Conservation (phyloP, 2,329 filamentous ascomycete genomes). For the Curvularia hawaiiensis region DNA sequence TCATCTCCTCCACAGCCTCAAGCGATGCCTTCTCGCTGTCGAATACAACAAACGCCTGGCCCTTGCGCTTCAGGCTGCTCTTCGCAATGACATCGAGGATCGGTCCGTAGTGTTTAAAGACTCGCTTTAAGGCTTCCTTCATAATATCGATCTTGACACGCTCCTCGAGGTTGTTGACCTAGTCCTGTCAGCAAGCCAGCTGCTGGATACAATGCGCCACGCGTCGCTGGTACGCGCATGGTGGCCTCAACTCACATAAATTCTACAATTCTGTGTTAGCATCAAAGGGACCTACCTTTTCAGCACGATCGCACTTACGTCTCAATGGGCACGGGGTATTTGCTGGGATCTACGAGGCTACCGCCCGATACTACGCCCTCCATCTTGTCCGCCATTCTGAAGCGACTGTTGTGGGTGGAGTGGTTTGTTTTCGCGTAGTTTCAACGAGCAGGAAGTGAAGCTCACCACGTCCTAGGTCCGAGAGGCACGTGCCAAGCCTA, state of each 20-base stretch:
- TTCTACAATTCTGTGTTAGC: slow-evolving; percentile 38
- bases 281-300: slow-evolving; percentile 23
- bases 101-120: slow-evolving; percentile 89
- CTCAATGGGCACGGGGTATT: slow-evolving; percentile 44
- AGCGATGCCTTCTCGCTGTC: slow-evolving; percentile 79
- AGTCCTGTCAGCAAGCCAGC: slow-evolving; percentile 26
- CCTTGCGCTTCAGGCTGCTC: slow-evolving; percentile 88
- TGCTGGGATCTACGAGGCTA: slow-evolving; percentile 33
- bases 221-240: slow-evolving; percentile 18
- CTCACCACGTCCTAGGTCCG: slow-evolving; percentile 19
- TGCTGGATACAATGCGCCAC: slow-evolving; percentile 29
- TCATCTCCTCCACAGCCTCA: slow-evolving; percentile 83
- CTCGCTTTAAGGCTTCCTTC: slow-evolving; percentile 71
- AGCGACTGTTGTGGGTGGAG: slow-evolving; percentile 15
- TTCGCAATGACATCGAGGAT: slow-evolving; percentile 87
- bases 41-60: slow-evolving; percentile 94
- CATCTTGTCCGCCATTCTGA: slow-evolving; percentile 45
- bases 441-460: slow-evolving; percentile 15
- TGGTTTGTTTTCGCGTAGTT: slow-evolving; percentile 10
- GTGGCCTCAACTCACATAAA: slow-evolving; percentile 40
- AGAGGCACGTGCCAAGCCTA: slow-evolving; percentile 17
- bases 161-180: slow-evolving; percentile 87
- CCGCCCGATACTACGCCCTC: slow-evolving; percentile 38
- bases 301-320: slow-evolving; percentile 37
- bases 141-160: slow-evolving; percentile 81